These are phyloP conservation scores for Mycena alexandri DNA, from an alignment of 768 basidiomycete species.

Conservation along the genomic window DNA sequence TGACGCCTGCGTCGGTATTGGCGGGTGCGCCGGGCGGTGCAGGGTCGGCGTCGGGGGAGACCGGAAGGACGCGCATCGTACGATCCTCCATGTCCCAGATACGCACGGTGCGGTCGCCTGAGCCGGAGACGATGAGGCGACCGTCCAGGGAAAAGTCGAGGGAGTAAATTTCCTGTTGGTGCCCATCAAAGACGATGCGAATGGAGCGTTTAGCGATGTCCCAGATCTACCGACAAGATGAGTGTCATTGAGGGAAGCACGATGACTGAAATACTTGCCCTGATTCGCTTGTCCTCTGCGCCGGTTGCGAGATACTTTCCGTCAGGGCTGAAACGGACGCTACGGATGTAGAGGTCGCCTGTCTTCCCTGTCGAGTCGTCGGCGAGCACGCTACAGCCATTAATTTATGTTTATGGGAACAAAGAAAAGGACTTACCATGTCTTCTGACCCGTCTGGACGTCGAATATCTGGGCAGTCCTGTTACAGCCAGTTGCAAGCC, in stretches of 20 bases:
- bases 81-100: slow-evolving; percentile 48
- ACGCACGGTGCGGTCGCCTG: slow-evolving; percentile 62
- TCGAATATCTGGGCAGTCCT: slow-evolving; percentile 96
- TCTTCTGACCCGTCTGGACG: slow-evolving; percentile 87
- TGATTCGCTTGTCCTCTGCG: slow-evolving; percentile 93
- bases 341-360: slow-evolving; percentile 93
- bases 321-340: slow-evolving; percentile 94
- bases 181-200: slow-evolving; percentile 82
- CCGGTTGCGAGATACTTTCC: slow-evolving; percentile 95
- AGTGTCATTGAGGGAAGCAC: not conserved
- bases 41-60: slow-evolving; percentile 30
- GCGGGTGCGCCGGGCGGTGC: slow-evolving; percentile 29
- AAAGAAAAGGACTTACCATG: slow-evolving; percentile 70
- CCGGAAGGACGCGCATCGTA: slow-evolving; percentile 38
- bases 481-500: slow-evolving; percentile 93
- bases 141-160: slow-evolving; percentile 89
- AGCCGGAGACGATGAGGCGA: slow-evolving; percentile 83
- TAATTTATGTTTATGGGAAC: slow-evolving; percentile 10
- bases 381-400: slow-evolving; percentile 69
- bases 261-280: slow-evolving; percentile 62
- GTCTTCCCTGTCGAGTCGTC: slow-evolving; percentile 80
- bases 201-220: slow-evolving; percentile 84
- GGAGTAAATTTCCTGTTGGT: slow-evolving; percentile 93
- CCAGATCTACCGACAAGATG: slow-evolving; percentile 75
- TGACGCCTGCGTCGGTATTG: slow-evolving; percentile 64